Evolutionary conservation across 768 basidiomycete species (phyloP).

Genomic region (Neoboletus brunneissimus): DNA sequence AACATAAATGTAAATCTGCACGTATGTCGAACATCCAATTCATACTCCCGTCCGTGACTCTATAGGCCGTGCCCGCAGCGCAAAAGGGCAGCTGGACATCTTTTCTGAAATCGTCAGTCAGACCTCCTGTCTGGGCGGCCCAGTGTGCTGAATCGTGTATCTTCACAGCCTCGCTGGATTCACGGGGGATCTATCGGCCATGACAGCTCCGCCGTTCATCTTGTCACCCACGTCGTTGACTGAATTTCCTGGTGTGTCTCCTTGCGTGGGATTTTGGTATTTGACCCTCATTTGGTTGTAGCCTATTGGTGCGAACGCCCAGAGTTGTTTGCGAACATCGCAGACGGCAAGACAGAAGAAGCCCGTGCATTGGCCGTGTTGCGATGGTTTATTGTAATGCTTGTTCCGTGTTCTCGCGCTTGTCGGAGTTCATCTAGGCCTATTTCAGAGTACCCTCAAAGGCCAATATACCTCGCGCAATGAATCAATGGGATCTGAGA

Average conservation of each 20-base stretch:
- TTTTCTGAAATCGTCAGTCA: conserved; percentile 83
- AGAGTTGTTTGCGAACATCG: conserved; percentile 83
- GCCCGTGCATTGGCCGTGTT: conserved; percentile 78
- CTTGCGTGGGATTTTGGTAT: neutral
- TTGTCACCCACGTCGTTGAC: conserved; percentile 88
- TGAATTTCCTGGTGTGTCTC: conserved; percentile 76
- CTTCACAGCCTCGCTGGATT: conserved; percentile 70
- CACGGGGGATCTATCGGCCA: conserved; percentile 81
- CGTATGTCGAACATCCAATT: conserved; percentile 33
- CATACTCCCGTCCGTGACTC: conserved; percentile 20
- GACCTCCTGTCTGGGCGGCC: neutral
- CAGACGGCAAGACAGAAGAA: conserved; percentile 70
- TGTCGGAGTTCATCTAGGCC: conserved; percentile 1
- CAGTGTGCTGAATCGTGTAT: neutral
- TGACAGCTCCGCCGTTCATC: conserved; percentile 90
- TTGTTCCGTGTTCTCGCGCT: neutral
- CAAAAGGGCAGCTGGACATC: conserved; percentile 87
- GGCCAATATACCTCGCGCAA: conserved; percentile 95
- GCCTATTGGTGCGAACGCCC: conserved; percentile 98
- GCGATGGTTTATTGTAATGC: conserved; percentile 84
- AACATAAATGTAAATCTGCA: conserved; percentile 31
- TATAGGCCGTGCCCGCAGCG: conserved; percentile 69
- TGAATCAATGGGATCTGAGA: conserved; percentile 95
- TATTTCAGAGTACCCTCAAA: conserved; percentile 76
- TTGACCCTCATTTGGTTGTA: conserved; percentile 27